phyloP scores from a whole-genome alignment of 805 yeast species.

The Starmera dryadoides region DNA sequence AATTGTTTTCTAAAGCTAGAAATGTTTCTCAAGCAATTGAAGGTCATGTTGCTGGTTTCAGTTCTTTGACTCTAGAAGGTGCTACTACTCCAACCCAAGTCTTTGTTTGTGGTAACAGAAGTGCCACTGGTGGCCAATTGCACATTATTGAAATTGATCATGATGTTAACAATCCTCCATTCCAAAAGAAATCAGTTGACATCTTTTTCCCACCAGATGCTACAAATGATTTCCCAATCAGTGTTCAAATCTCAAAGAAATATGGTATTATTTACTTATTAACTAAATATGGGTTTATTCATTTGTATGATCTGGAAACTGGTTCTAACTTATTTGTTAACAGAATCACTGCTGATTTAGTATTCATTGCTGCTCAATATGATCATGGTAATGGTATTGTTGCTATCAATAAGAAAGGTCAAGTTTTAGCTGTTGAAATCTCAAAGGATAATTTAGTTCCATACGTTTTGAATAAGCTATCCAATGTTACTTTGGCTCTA shows the following conservation, averaged over 20 bases:
- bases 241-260: slow-evolving; percentile 76
- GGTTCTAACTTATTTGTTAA: slow-evolving; percentile 92
- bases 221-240: slow-evolving; percentile 90
- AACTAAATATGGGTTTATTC: slow-evolving; percentile 95
- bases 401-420: slow-evolving; percentile 92
- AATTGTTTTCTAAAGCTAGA: slow-evolving; percentile 80
- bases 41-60: slow-evolving; percentile 94
- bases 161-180: slow-evolving; percentile 76
- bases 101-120: slow-evolving; percentile 88
- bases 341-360: slow-evolving; percentile 92
- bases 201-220: slow-evolving; percentile 97
- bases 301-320: slow-evolving; percentile 87
- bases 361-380: slow-evolving; percentile 79
- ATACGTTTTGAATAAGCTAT: slow-evolving; percentile 77
- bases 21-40: slow-evolving; percentile 94
- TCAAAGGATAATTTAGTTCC: slow-evolving; percentile 81
- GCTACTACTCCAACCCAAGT: slow-evolving; percentile 68
- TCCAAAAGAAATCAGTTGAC: slow-evolving; percentile 84
- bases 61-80: slow-evolving; percentile 66
- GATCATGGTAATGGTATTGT: slow-evolving; percentile 75
- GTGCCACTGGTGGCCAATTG: slow-evolving; percentile 68
- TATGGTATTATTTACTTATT: slow-evolving; percentile 85
- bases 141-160: slow-evolving; percentile 97
- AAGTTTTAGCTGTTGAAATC: slow-evolving; percentile 87
- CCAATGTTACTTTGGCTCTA: slow-evolving; percentile 82